A percentile compares a stretch with the other conserved stretches of the same genome.
Conservation (phyloP, 345 rosid genomes). For the Linum tenue region DNA sequence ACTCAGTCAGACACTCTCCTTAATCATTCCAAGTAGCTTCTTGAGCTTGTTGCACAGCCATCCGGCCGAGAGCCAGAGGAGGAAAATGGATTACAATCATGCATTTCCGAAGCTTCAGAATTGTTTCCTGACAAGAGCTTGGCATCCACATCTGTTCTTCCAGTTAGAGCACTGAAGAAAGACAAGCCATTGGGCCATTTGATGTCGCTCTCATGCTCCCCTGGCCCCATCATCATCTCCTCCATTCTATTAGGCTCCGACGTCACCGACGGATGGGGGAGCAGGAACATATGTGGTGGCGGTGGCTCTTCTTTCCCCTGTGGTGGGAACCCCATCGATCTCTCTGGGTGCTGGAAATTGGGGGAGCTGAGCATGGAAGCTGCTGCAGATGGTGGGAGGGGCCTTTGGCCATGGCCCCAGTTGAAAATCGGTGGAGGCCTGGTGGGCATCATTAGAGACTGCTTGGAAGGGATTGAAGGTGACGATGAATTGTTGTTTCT, state of each 20-base stretch:
- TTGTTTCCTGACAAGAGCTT: conserved; percentile 37
- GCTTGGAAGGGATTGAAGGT: conserved; percentile 25
- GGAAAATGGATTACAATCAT: too few relatives aligned
- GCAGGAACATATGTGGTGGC: conserved; percentile 46
- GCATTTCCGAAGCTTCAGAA: too few relatives aligned
- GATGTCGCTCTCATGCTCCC: conserved; percentile 64
- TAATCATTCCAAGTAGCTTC: too few relatives aligned
- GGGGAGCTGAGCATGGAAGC: conserved; percentile 19
- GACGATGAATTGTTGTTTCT: conserved; percentile 43
- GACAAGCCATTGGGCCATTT: conserved; percentile 89
- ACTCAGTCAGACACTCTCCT: too few relatives aligned
- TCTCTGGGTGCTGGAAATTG: conserved; percentile 42
- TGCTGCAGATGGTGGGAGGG: conserved; percentile 26
- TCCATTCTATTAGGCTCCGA: conserved; percentile 9
- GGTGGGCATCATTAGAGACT: conserved; percentile 20
- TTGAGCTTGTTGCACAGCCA: too few relatives aligned
- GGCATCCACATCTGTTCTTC: conserved; percentile 50
- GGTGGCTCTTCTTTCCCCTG: conserved; percentile 50
- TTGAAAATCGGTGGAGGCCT: conserved; percentile 48
- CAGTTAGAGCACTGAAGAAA: conserved; percentile 69
- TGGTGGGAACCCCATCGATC: conserved; percentile 40
- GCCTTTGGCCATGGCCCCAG: conserved; percentile 44
- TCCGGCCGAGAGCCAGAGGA: too few relatives aligned
- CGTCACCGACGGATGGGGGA: conserved; percentile 35
- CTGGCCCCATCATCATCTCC: conserved; percentile 25